Conservation (phyloP, 2,329 filamentous ascomycete species). For the Chalaropsis thielavioides region DNA sequence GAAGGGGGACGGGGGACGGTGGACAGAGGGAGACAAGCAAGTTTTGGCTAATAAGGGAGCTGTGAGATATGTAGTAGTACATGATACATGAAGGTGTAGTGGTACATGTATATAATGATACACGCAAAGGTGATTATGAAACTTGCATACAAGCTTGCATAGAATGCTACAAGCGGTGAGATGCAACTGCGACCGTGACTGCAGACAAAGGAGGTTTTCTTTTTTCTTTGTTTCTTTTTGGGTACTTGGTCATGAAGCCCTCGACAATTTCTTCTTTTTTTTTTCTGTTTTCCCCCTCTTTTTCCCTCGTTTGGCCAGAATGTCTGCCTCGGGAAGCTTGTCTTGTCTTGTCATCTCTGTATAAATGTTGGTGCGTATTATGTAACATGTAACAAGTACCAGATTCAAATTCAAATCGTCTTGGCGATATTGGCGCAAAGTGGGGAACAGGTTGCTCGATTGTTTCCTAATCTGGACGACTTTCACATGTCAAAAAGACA, state of each 20-base stretch:
- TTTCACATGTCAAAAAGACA: slow-evolving; percentile 19
- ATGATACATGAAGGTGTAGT: neutral
- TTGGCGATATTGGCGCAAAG: neutral
- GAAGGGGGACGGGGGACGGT: neutral
- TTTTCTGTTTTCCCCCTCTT: neutral
- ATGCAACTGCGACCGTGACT: neutral
- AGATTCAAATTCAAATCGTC: neutral
- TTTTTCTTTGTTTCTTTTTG: neutral
- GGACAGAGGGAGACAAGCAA: neutral
- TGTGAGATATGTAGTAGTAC: neutral
- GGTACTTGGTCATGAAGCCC: too few relatives aligned
- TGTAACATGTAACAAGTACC: neutral
- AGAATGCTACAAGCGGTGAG: neutral
- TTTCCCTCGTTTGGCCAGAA: neutral
- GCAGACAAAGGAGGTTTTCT: neutral
- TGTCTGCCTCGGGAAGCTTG: neutral
- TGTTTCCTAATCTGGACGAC: slow-evolving; percentile 11
- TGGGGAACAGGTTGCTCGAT: neutral
- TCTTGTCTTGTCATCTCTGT: neutral
- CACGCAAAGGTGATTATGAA: too few relatives aligned
- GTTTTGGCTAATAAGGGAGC: neutral
- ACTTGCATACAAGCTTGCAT: neutral
- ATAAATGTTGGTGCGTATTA: too few relatives aligned
- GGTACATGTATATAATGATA: neutral
- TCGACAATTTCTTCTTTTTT: neutral